phyloP scores from a whole-genome alignment of 345 rosid species.

The Citrus cavaleriei region DNA sequence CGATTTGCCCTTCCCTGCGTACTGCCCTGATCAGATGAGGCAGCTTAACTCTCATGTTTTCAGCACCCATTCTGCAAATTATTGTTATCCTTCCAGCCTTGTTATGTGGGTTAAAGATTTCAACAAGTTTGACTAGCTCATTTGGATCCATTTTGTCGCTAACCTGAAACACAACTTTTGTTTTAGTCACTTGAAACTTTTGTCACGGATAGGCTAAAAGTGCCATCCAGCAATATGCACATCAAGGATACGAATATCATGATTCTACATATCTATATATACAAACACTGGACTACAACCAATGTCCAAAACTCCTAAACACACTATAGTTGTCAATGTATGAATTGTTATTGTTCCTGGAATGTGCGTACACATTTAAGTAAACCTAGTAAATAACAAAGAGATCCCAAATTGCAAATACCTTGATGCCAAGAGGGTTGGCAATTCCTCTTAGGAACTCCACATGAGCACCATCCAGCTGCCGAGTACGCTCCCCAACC shows the following conservation, averaged over 20 bases:
- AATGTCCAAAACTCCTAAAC: not conserved
- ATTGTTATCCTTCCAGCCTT: conserved; percentile 57
- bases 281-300: not conserved
- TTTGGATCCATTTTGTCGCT: conserved; percentile 67
- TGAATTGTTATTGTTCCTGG: too few species aligned
- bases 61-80: conserved; percentile 66
- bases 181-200: conserved; percentile 2
- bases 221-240: not conserved
- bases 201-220: not conserved
- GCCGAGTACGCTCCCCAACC: conserved; percentile 65
- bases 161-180: conserved; percentile 37
- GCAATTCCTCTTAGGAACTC: conserved; percentile 63
- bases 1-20: conserved; percentile 56
- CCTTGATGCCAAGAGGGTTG: conserved; percentile 60
- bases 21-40: conserved; percentile 60
- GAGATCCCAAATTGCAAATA: conserved; percentile 6
- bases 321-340: not conserved
- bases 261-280: not conserved
- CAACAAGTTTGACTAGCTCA: conserved; percentile 51
- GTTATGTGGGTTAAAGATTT: conserved; percentile 54
- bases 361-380: not conserved
- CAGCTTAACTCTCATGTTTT: conserved; percentile 61
- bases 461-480: conserved; percentile 59
- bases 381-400: not conserved
- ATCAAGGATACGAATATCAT: not conserved